A percentile compares a stretch with the other conserved stretches of the same genome.
phyloP scores from a whole-genome alignment of 768 basidiomycete species.

The Rhodotorula toruloides region DNA sequence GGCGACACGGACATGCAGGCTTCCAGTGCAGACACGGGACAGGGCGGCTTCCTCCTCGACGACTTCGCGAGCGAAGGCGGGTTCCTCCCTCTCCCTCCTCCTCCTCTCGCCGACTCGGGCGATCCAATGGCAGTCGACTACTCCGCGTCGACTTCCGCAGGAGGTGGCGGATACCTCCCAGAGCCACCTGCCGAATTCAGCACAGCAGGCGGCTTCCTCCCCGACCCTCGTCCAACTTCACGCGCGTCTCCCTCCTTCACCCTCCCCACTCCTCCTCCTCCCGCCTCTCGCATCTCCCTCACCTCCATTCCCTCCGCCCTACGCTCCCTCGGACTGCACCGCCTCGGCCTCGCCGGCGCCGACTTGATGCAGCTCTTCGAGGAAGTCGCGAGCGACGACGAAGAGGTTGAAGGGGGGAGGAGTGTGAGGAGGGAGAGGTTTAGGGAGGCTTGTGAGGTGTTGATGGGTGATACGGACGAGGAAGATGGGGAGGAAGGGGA shows the following conservation, averaged over 20 bases:
- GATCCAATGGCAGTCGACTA: too few relatives aligned
- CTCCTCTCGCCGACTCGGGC: too few relatives aligned
- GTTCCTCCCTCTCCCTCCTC: neutral
- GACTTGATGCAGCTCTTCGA: constrained; percentile 25
- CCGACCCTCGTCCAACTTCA: neutral
- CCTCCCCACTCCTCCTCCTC: neutral
- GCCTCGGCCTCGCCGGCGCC: neutral
- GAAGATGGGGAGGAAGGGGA: neutral
- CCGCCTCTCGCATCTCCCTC: constrained; percentile 17
- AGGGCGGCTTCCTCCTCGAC: constrained; percentile 1
- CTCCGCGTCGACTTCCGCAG: too few relatives aligned
- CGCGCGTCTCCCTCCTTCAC: neutral
- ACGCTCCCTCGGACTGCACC: constrained; percentile 5
- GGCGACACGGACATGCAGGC: neutral
- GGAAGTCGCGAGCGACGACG: constrained; percentile 27
- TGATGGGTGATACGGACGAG: neutral
- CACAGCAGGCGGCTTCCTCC: neutral
- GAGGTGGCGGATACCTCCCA: neutral
- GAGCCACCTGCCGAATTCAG: neutral
- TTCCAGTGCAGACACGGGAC: neutral
- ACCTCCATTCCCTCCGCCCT: constrained; percentile 6
- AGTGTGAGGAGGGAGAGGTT: constrained; percentile 29
- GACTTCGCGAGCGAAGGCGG: neutral
- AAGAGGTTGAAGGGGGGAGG: constrained; percentile 9
- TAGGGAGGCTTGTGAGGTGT: constrained; percentile 16